Evolutionary conservation across 805 yeast species (phyloP), one percentile per base, ranked within the genome.

Genomic region (Monosporozyma siamensis): DNA sequence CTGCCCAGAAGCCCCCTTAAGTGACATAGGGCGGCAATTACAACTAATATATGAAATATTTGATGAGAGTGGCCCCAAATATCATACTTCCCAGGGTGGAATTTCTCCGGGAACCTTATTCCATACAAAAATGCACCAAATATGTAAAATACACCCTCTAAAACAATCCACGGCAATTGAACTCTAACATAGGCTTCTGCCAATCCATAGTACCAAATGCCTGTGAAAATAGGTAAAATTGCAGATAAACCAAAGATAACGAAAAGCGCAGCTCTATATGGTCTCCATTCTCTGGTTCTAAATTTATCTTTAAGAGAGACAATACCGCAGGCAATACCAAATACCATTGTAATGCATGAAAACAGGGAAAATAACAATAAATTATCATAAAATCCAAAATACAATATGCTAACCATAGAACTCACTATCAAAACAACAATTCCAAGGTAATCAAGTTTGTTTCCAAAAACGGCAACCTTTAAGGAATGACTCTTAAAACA

Each of bases 61-160:
- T 87, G 95, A 58, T 87, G 96, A 6, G 94, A 82, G 50, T 83
- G 82, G 1, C 95, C 95, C 61, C 75, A 70, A 9, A 75, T 53
- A 51, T 86, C 95, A 56, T 72, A 83, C 17, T 31, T 59, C 0
- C 88, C 88, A 0, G 86, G 85, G 4, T 49, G 50, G 34, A 68
- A 66, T 39, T 82, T 68, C 56, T 88, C 97, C 0, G 97, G 97
- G 26, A 83, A 59, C 46, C 96, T 68, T 20, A 70, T 58, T 0
- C 94, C 95, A 59, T 88, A 88, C 41, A 89, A 60, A 2, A 70
- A 68, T 0, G 96, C 95, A 0, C 97, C 97, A 6, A 66, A 49
- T 3, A 87, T 82, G 59, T 88, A 89, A 35, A 82, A 74, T 2
- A 74, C 55, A 0, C 87, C 96, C 59, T 87, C 96, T 7, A 69